Evolutionary conservation across 495 filamentous ascomycete genomes (phyloP), one percentile per base, ranked within the genome.

Genomic region (Aspergillus carlsbadensis): DNA sequence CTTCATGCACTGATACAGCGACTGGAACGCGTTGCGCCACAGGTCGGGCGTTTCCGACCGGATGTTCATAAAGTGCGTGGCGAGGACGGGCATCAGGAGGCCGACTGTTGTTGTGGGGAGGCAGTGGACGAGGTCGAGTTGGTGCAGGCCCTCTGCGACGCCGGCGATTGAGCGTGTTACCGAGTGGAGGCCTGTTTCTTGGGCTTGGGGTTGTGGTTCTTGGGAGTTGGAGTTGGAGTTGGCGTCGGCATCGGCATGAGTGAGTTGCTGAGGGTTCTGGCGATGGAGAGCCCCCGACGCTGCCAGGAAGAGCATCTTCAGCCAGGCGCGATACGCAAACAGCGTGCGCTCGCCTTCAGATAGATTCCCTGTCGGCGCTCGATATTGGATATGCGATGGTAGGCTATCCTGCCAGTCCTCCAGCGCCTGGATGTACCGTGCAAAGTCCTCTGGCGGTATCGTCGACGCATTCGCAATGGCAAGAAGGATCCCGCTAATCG

Each of bases 291-390:
- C 45, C 21, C 54, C 24, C 14, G 36, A 57, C 1, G 54, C 54
- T 11, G 43, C 35, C 3, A 57, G 45, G 44, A 57, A 41, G 45
- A 57, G 13, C 45, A 57, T 39, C 17, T 57, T 51, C n/a, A 57
- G 46, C 54, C 54, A 57, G 34, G 54, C 54, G 46, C 54, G 54
- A 46, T 51, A 50, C 20, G 44, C 54, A 18, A 56, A 49, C 7
- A 56, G 54, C 17, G 54, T 20, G 2, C 44, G 31, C n/a, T 56
- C 54, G 34, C 43, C 43, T 11, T 49, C 33, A 37, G 35, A 37
- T 3, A 37, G 48, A 35, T n/a, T 5, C 34, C n/a, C 10, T 24
- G 6, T 0, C 8, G 48, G 24, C 17, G 13, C 26, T 3, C 26
- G 26, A 29, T 29, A 29, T 29, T 29, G 26, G 8, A 29, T 29